Conservation (phyloP, 2,329 filamentous ascomycete genomes). For the Colletotrichum ledebouriae region DNA sequence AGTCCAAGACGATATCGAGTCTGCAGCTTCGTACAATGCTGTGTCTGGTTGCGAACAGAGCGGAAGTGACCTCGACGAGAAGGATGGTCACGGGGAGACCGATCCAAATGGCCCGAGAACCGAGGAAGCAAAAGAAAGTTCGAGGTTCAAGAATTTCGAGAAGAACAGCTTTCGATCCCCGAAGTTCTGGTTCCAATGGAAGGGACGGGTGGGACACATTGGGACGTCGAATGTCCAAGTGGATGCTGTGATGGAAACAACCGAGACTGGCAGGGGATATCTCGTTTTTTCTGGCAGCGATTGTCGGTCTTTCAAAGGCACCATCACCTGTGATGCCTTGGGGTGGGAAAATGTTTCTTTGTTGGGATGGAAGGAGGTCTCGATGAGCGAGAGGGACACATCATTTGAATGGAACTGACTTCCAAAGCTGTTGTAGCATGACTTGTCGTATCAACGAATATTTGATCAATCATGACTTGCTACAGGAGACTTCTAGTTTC, state of each 20-base stretch:
- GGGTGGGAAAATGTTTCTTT: conserved; percentile 30
- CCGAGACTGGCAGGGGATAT: conserved; percentile 26
- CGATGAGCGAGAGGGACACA: conserved; percentile 32
- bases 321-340: conserved; percentile 18
- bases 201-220: neutral
- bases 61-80: neutral
- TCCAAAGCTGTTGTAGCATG: no score
- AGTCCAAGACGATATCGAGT: neutral
- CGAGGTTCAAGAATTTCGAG: conserved; percentile 23
- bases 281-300: conserved; percentile 34
- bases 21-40: neutral
- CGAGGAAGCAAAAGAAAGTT: neutral
- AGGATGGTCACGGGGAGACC: no score
- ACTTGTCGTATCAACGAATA: no score
- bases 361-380: conserved; percentile 30
- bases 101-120: neutral
- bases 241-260: neutral
- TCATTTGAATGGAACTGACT: conserved; percentile 15
- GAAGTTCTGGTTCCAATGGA: conserved; percentile 39
- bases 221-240: neutral
- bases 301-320: conserved; percentile 33
- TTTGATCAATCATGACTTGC: no score
- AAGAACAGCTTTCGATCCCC: conserved; percentile 39
- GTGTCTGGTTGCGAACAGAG: neutral
- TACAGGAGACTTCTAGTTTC: no score